Conservation (phyloP, 208 protist species). For the Spongospora subterranea region DNA sequence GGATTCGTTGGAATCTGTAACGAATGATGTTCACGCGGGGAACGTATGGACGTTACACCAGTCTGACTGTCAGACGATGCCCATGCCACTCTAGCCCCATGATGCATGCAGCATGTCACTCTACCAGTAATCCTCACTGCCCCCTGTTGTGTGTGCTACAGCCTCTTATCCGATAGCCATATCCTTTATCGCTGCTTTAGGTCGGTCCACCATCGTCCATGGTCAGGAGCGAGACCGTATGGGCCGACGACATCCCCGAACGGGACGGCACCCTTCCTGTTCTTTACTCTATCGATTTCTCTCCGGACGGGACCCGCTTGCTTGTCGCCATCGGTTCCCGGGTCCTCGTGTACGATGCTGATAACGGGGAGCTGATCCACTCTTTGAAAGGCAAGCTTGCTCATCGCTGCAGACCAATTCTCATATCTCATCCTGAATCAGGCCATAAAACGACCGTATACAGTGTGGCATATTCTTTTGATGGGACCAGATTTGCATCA, state of each 20-base stretch:
- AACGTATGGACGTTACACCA: too few relatives aligned
- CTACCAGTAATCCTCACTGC: too few relatives aligned
- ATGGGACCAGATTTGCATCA: slow-evolving; percentile 90
- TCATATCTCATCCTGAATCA: not conserved
- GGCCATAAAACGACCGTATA: slow-evolving; percentile 89
- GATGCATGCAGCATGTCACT: too few relatives aligned
- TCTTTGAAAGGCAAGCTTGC: slow-evolving; percentile 80
- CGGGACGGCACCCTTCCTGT: not conserved
- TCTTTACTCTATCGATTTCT: slow-evolving; percentile 49
- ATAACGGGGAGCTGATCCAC: slow-evolving; percentile 85
- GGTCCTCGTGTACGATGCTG: slow-evolving; percentile 89
- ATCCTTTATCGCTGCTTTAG: too few relatives aligned
- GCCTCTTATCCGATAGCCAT: too few relatives aligned
- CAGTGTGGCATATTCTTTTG: slow-evolving; percentile 78
- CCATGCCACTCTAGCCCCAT: too few relatives aligned
- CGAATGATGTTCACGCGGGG: too few relatives aligned
- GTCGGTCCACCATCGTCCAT: not conserved
- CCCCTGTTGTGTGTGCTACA: too few relatives aligned
- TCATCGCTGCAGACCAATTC: not conserved
- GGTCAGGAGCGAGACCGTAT: not conserved
- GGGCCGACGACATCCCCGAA: slow-evolving; percentile 36
- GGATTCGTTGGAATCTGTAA: too few relatives aligned
- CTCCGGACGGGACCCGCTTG: slow-evolving; percentile 83
- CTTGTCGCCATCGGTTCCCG: slow-evolving; percentile 84
- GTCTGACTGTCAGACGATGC: too few relatives aligned